Base-by-base conservation (phyloP, 129 eudicot genomes). In the Dittrichia graveolens region DNA sequence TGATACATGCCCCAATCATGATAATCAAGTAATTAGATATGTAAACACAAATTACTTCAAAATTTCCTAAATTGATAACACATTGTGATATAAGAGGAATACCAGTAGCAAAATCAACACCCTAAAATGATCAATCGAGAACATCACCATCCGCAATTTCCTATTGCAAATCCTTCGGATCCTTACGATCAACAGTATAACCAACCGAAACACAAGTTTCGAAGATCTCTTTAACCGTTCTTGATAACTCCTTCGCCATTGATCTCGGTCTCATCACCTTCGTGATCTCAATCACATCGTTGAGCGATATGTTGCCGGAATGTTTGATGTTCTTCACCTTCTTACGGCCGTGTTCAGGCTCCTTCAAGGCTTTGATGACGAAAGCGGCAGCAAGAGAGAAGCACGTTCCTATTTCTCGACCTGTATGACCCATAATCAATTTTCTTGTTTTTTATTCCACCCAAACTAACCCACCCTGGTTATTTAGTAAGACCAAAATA, bases 261-360 rank as follows among this genome's bases (percentile, higher is more conserved):
- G 68, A 62, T 40, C 68, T 62, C 7, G 68, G 5, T 1, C 68
- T n/a, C 68, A 62, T 62, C 12, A 60, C 13, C 16, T 60, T 60
- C 8, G 65, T 44, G 7, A 60, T 60, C 16, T 60, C 65, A 60
- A 60, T 60, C 18, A 60, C 65, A 5, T 60, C 65, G 37, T 60
- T 44, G 14, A 60, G 65, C 9, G 65, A 60, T 3, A 60, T 60
- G 44, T 60, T 60, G 3, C 65, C 65, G 24, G 44, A 34, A 10
- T 60, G 65, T n/a, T 62, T 62, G 35, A 62, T 62, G 68, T 62
- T 62, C 37, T 62, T 62, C 68, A 62, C 68, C 68, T 62, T 62
- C 48, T 62, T 62, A 48, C 68, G 34, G 4, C 40, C 68, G 40
- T 49, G 68, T 11, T 62, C 68, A 48, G 68, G 68, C 37, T 62